Conservation (phyloP, 139 green algal species). For the Chlamydomonas incerta region DNA sequence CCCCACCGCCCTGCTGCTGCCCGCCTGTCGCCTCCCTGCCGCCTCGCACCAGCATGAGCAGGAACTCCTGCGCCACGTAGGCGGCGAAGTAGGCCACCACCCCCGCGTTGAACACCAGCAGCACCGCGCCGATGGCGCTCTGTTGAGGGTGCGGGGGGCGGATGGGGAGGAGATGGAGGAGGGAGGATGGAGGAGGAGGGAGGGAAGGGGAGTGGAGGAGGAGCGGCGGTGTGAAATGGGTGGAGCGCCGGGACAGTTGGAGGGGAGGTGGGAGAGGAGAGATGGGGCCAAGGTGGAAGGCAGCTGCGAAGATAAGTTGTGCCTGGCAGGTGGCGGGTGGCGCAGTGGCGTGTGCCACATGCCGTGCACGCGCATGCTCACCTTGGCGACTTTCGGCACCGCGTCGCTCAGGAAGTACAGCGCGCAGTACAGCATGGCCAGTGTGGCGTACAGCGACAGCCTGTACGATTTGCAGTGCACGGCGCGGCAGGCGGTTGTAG, state of each 20-base stretch:
- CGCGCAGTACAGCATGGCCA: conserved; percentile 20
- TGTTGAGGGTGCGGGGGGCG: neutral
- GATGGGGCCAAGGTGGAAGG: neutral
- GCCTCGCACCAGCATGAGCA: neutral
- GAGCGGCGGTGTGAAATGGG: neutral
- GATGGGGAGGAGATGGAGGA: neutral
- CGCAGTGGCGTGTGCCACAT: too few relatives aligned
- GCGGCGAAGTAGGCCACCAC: neutral
- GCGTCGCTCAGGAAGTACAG: conserved; percentile 8
- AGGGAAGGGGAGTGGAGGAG: neutral
- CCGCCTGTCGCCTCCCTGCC: too few relatives aligned
- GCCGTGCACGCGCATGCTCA: neutral
- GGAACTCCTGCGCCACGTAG: conserved; percentile 1
- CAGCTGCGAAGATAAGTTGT: too few relatives aligned
- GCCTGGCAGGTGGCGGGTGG: too few relatives aligned
- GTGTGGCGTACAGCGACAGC: conserved; percentile 28
- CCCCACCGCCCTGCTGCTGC: too few relatives aligned
- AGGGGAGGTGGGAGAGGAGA: neutral
- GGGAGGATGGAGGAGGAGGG: neutral
- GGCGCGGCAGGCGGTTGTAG: too few relatives aligned
- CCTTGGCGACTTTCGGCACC: neutral
- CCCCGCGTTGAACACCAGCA: neutral
- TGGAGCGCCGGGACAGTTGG: neutral
- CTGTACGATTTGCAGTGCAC: too few relatives aligned
- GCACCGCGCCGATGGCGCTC: neutral